phyloP scores from a whole-genome alignment of 164 flowering plant genomes.

The Liriodendron chinense region DNA sequence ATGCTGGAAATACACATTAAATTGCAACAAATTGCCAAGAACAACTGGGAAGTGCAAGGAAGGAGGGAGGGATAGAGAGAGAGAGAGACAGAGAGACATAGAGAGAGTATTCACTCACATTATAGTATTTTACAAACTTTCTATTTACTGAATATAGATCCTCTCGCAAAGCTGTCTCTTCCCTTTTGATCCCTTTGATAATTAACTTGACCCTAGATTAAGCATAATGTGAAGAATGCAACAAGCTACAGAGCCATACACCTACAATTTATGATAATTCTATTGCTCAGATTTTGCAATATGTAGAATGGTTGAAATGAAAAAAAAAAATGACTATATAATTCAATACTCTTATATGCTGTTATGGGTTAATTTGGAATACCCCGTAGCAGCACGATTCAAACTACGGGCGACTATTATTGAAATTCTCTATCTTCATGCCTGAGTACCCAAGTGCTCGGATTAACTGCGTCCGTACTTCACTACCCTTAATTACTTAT shows the following conservation, averaged over 20 bases:
- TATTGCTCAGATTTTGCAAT: background rate
- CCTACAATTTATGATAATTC: background rate
- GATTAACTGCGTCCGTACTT: no score
- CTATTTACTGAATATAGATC: constrained; percentile 91
- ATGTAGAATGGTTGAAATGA: background rate
- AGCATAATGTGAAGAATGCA: background rate
- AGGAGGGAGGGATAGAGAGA: constrained; percentile 14
- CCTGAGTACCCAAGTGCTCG: no score
- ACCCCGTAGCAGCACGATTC: no score
- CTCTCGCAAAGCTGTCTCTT: constrained; percentile 74
- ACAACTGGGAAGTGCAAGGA: background rate
- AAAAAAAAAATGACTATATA: background rate
- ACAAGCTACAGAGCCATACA: background rate
- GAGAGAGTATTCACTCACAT: constrained; percentile 38
- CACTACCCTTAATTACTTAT: no score
- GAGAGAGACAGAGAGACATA: no score
- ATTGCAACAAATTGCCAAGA: background rate
- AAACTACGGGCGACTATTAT: no score
- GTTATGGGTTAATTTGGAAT: no score
- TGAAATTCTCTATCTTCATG: no score
- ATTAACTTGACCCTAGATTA: constrained; percentile 69
- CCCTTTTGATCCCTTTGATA: constrained; percentile 88
- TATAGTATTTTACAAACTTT: constrained; percentile 89
- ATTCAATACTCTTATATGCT: background rate
- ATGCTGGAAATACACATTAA: background rate